Base-by-base conservation (phyloP, 306 rosid genomes). In the Phaseolus lunatus region DNA sequence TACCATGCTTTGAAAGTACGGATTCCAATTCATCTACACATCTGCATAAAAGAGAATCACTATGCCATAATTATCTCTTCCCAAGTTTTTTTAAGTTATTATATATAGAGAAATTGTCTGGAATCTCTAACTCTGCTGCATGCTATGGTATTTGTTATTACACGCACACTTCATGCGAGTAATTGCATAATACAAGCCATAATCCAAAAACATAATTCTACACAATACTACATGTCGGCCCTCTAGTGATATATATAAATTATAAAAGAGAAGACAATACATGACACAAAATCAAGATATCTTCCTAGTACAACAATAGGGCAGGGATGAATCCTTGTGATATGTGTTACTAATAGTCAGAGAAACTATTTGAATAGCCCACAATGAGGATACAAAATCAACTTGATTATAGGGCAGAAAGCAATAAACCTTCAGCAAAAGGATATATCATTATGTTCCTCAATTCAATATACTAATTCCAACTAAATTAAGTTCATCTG, bases 21-120 rank as follows among this genome's bases (percentile, higher is more conserved):
- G 87, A 87, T 86, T 95, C 99, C 87, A 95, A 82, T 87, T 90
- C 97, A 83, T 92, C 99, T 27, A 92, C 97, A 69, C 99, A 92
- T 87, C 97, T 95, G 92, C 73, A 82, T 68, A 52, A 80, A 78
- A 67, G 29, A 64, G 56, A 76, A 76, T 72, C 48, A 82, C 19
- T 53, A 61, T 22, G 67, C 43, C 65, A 45, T 52, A n/a, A 78
- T 59, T 72, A 62, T 62, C 66, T 59, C 77, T 71, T 49, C n/a
- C n/a, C 7, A 27, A 62, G 33, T 23, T 27, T 10, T 9, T 12
- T 62, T 15, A 12, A 20, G 24, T 24, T 52, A 52, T 24, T 20
- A 16, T 57, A 56, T 5, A 82, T 63, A 78, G 24, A 26, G 22
- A 82, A 26, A 52, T 35, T 12, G 31, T 37, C 33, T 7, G 18